A percentile compares a stretch with the other conserved stretches of the same genome.
phyloP scores from a whole-genome alignment of 331 rosid species.

The Erythrophleum ivorense region DNA sequence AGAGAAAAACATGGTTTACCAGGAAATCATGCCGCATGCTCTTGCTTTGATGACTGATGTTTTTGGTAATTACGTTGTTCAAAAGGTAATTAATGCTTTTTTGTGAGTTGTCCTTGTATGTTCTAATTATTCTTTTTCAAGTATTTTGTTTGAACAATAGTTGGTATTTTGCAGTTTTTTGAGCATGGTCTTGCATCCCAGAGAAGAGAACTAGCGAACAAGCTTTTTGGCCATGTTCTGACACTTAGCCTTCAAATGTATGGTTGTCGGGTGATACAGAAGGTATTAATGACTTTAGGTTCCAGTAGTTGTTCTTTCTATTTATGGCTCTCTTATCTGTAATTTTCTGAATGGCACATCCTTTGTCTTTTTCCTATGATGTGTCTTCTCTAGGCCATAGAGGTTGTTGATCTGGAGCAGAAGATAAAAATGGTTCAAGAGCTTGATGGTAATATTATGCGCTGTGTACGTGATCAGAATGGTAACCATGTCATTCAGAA shows the following conservation, averaged over 20 bases:
- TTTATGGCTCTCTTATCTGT: constrained; percentile 4
- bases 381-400: constrained; percentile 74
- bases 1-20: constrained; percentile 95
- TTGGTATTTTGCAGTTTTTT: constrained; percentile 67
- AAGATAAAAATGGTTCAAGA: constrained; percentile 95
- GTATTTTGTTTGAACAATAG: constrained; percentile 31
- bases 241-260: constrained; percentile 97
- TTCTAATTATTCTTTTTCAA: neutral
- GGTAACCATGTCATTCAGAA: constrained; percentile 98
- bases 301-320: neutral
- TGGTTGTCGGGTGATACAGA: constrained; percentile 97
- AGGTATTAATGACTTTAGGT: constrained; percentile 57
- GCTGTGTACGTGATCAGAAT: constrained; percentile 98
- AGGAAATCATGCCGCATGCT: constrained; percentile 97
- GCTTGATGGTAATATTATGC: constrained; percentile 92
- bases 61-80: constrained; percentile 98
- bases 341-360: constrained; percentile 2
- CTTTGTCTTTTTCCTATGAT: constrained; percentile 16
- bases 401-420: constrained; percentile 96
- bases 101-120: neutral
- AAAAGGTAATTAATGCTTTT: constrained; percentile 68
- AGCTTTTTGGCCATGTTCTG: constrained; percentile 81
- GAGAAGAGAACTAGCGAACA: constrained; percentile 92
- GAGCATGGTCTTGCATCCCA: constrained; percentile 92
- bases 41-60: constrained; percentile 98